These are phyloP conservation scores for Gillenia trifoliata DNA, from an alignment of 306 rosid species.

Conservation along the genomic window DNA sequence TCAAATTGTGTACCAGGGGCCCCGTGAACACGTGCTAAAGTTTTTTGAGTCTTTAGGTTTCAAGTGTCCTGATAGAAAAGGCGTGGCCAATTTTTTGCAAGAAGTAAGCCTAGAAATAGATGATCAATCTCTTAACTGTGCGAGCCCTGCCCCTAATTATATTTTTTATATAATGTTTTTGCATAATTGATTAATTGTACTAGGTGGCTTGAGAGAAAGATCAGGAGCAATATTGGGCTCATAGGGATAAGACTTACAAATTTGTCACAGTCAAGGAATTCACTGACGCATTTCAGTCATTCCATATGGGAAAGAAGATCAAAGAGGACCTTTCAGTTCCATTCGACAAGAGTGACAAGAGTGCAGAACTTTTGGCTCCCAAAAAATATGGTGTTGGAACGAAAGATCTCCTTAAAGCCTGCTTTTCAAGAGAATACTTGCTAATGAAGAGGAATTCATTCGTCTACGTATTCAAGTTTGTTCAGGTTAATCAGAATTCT, in stretches of 20 bases:
- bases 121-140: background rate
- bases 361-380: constrained; percentile 30
- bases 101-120: constrained; percentile 20
- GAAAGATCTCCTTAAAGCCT: constrained; percentile 29
- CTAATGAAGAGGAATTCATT: constrained; percentile 47
- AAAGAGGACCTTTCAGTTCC: constrained; percentile 35
- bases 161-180: background rate
- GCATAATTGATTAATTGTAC: background rate
- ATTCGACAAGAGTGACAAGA: constrained; percentile 32
- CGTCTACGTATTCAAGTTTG: constrained; percentile 35
- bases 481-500: constrained; percentile 13
- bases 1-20: constrained; percentile 44
- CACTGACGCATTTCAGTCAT: constrained; percentile 30
- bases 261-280: constrained; percentile 32
- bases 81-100: constrained; percentile 44
- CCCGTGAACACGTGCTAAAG: constrained; percentile 32
- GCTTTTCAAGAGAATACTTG: constrained; percentile 38
- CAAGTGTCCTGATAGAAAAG: constrained; percentile 44
- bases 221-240: constrained; percentile 44
- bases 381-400: constrained; percentile 22
- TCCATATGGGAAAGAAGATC: constrained; percentile 31
- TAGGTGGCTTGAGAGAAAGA: constrained; percentile 53
- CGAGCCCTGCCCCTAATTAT: background rate
- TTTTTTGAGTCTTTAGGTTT: constrained; percentile 43
- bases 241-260: constrained; percentile 20